Evolutionary conservation across 1,284 basidiomycete genomes (phyloP).

Genomic region (Trametes hirsuta): DNA sequence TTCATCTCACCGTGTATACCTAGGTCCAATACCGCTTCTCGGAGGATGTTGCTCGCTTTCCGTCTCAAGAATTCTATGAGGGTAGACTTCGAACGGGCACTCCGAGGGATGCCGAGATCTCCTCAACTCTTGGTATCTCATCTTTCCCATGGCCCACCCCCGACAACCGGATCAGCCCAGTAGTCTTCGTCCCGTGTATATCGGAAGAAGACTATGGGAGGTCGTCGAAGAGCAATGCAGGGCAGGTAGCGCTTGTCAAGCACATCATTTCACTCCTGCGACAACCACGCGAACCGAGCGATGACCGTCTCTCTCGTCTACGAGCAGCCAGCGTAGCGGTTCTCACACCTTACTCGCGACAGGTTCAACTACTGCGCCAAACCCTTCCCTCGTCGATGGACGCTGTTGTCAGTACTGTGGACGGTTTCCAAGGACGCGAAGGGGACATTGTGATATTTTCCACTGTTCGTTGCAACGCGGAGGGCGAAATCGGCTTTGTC

Average conservation of each 20-base stretch:
- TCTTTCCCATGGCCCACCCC: slow-evolving; percentile 59
- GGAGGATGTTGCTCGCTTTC: slow-evolving; percentile 56
- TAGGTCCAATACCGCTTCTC: slow-evolving; percentile 68
- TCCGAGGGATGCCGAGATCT: slow-evolving; percentile 41
- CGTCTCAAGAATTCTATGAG: slow-evolving; percentile 64
- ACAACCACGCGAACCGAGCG: slow-evolving; percentile 19
- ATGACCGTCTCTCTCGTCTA: slow-evolving; percentile 28
- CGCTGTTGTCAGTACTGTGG: slow-evolving; percentile 56
- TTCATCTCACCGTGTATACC: neutral
- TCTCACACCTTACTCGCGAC: slow-evolving; percentile 63
- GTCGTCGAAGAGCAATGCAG: slow-evolving; percentile 61
- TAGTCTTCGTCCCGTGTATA: slow-evolving; percentile 59
- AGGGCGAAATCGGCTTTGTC: slow-evolving; percentile 69
- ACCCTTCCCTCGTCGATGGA: slow-evolving; percentile 45
- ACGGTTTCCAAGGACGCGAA: slow-evolving; percentile 79
- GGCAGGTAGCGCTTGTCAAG: slow-evolving; percentile 54
- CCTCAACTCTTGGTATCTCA: slow-evolving; percentile 42
- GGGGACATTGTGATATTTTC: slow-evolving; percentile 74
- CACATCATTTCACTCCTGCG: slow-evolving; percentile 47
- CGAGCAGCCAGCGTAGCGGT: slow-evolving; percentile 45
- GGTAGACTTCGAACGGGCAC: slow-evolving; percentile 52
- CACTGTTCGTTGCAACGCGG: slow-evolving; percentile 65
- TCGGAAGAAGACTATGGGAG: slow-evolving; percentile 62
- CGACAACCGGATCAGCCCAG: slow-evolving; percentile 43
- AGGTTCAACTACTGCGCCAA: slow-evolving; percentile 49